Conservation (phyloP, 805 yeast species). For the Kuraishia piskuri region DNA sequence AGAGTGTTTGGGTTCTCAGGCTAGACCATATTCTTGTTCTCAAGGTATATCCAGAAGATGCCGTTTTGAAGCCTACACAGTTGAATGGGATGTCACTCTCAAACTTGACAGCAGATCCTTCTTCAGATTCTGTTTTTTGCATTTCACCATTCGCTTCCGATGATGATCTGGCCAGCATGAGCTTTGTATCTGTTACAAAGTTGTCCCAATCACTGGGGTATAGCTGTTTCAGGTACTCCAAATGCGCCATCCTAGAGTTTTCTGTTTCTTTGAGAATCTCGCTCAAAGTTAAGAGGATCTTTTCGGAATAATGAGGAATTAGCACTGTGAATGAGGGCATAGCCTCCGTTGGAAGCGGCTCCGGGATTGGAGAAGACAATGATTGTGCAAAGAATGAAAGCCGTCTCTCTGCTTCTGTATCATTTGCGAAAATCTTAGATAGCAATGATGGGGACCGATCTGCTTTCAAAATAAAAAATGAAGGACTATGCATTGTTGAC, state of each 20-base stretch:
- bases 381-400: conserved; percentile 48
- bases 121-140: conserved; percentile 8
- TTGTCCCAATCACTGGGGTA: conserved; percentile 74
- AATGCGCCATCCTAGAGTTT: conserved; percentile 43
- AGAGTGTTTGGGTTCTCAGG: conserved; percentile 72
- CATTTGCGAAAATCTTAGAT: conserved; percentile 11
- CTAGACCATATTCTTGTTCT: conserved; percentile 88
- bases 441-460: conserved; percentile 15
- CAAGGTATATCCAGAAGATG: conserved; percentile 52
- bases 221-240: conserved; percentile 70
- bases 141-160: conserved; percentile 4
- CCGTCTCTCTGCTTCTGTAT: conserved; percentile 43
- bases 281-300: conserved; percentile 31
- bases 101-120: conserved; percentile 28
- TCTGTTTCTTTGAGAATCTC: conserved; percentile 39
- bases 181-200: conserved; percentile 70
- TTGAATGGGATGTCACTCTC: conserved; percentile 59
- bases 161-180: conserved; percentile 50
- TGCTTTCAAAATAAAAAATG: conserved; percentile 40
- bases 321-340: conserved; percentile 44
- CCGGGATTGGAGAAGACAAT: conserved; percentile 37
- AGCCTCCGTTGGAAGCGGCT: conserved; percentile 36
- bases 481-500: conserved; percentile 27
- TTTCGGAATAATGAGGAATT: conserved; percentile 45
- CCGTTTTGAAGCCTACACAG: conserved; percentile 63